Conservation (phyloP, 495 filamentous ascomycete genomes). For the Friedmanniomyces simplex region DNA sequence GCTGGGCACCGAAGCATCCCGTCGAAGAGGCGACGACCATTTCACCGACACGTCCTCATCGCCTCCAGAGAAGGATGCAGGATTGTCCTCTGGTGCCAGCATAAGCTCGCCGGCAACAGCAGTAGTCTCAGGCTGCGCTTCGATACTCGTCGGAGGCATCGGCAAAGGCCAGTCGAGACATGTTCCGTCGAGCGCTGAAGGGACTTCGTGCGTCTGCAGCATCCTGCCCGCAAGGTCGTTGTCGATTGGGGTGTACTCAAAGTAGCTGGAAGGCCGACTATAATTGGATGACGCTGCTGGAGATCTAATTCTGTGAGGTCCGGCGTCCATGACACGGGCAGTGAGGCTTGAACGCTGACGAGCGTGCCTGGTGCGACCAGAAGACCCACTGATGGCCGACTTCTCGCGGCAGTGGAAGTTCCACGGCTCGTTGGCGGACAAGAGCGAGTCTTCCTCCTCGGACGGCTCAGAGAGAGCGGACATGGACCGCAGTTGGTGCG, state of each 20-base stretch:
- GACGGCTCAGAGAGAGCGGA: slow-evolving; percentile 8
- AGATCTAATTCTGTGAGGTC: not conserved
- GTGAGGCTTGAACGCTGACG: not conserved
- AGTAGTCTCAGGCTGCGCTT: not conserved
- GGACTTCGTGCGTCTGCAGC: not conserved
- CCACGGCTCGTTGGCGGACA: slow-evolving; percentile 4
- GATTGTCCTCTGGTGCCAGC: no score
- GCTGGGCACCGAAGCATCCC: not conserved
- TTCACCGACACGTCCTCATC: not conserved
- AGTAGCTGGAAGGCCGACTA: slow-evolving; percentile 8
- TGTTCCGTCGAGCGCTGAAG: not conserved
- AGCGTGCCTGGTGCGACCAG: not conserved
- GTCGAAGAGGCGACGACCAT: slow-evolving; percentile 3
- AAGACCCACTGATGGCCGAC: slow-evolving; percentile 1
- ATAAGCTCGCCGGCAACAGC: no score
- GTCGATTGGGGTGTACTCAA: not conserved
- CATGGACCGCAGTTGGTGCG: slow-evolving; percentile 17
- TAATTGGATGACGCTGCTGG: slow-evolving; percentile 14
- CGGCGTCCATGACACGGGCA: not conserved
- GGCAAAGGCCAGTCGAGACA: not conserved
- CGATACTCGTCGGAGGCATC: not conserved
- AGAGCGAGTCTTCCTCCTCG: not conserved
- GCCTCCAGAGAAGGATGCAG: not conserved
- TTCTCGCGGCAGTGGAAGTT: slow-evolving; percentile 13
- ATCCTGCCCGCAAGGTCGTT: not conserved